Evolutionary conservation across 352 stramenopile species (phyloP), one percentile per base, ranked within the genome.

Genomic region (Phytophthora meadii): DNA sequence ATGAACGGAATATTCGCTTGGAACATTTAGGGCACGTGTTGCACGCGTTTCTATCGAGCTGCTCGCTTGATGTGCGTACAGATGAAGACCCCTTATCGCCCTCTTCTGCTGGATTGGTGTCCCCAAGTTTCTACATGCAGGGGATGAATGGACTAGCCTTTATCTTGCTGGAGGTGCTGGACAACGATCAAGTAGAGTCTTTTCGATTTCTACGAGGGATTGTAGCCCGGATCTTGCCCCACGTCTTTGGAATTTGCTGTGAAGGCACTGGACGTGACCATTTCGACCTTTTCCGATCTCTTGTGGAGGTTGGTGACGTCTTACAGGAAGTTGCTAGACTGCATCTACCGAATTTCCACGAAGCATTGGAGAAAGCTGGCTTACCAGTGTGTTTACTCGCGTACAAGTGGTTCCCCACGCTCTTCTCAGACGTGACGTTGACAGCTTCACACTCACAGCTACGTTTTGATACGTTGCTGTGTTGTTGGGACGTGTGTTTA

Each of bases 341-440:
- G 8, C 85, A 94, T 53, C 46, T 95, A 5, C 87, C 87, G 2
- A 71, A 60, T 3, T 90, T 95, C 47, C 61, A 87, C 42, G 55
- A 65, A 1, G 70, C 77, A 17, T 72, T 95, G 37, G 80, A 92
- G 0, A 58, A 68, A 7, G 77, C 81, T 3, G 87, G 87, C 0
- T 53, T 95, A 10, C 87, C 84, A 0, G 82, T 92, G 17, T 93
- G 82, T 67, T 65, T 95, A 14, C 59, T 95, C 12, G 85, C 85
- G n/a, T 93, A 95, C 81, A 95, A 95, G 62, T 95, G 87, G 87
- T 95, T 95, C 54, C 87, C 87, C 1, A 95, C 87, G 25, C 79
- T 95, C 15, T 95, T 95, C 51, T 95, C 87, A 17, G 87, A 95
- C 50, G 77, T 95, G 42, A 91, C 81, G 47, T 64, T 95, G 19